A percentile compares a stretch with the other conserved stretches of the same genome.
These are phyloP conservation scores for Hygrophila difformis DNA, from an alignment of 257 asterid species.

Conservation along the genomic window DNA sequence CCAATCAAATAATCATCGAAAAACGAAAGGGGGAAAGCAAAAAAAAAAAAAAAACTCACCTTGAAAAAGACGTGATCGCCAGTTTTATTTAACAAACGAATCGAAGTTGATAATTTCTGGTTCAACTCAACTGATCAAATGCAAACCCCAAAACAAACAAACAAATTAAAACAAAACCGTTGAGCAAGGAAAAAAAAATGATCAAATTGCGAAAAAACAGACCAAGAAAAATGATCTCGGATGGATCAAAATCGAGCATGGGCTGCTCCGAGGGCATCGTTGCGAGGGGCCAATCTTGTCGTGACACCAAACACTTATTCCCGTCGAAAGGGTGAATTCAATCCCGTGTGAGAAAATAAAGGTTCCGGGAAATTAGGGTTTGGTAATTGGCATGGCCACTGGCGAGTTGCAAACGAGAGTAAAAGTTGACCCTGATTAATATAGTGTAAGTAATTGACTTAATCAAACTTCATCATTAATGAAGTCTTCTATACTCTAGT, in stretches of 20 bases:
- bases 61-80: constrained; percentile 46
- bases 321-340: neutral
- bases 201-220: neutral
- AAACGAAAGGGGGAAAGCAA: too few species aligned
- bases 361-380: neutral
- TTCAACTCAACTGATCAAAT: constrained; percentile 42
- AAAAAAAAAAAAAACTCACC: constrained; percentile 33
- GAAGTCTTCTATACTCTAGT: too few species aligned
- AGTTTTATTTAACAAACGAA: constrained; percentile 40
- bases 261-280: constrained; percentile 31
- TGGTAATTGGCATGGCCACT: too few species aligned
- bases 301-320: neutral
- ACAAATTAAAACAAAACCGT: constrained; percentile 2
- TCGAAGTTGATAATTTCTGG: constrained; percentile 43
- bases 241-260: constrained; percentile 36
- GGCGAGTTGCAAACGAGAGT: too few species aligned
- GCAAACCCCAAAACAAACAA: neutral
- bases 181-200: too few species aligned
- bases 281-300: neutral
- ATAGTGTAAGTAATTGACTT: too few species aligned
- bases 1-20: neutral
- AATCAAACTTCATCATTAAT: too few species aligned
- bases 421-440: too few species aligned
- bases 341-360: neutral
- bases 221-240: constrained; percentile 41